Evolutionary conservation across 1,284 basidiomycete genomes (phyloP).

Genomic region (Ceratobasidium papillatum): DNA sequence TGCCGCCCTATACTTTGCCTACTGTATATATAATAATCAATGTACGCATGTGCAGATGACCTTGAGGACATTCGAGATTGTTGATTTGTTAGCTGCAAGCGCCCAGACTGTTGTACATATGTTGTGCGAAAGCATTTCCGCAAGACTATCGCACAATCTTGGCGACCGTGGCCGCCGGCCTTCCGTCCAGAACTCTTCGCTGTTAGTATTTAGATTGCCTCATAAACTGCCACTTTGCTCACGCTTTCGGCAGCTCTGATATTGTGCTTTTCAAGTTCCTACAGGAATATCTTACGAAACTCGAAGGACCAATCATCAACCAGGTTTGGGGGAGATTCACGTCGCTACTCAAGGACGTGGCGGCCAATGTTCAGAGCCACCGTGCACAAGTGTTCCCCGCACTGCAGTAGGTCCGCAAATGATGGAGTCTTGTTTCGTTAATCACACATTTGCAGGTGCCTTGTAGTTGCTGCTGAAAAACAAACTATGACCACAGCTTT

Average conservation of each 20-base stretch:
- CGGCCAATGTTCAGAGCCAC: constrained; percentile 67
- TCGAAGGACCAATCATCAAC: constrained; percentile 89
- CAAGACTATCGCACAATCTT: constrained; percentile 65
- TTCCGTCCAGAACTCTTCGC: constrained; percentile 65
- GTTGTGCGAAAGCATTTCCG: constrained; percentile 83
- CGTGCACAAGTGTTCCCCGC: constrained; percentile 76
- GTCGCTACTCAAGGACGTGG: constrained; percentile 81
- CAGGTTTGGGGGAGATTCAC: constrained; percentile 91
- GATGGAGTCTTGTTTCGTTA: not conserved
- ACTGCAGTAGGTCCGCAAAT: constrained; percentile 64
- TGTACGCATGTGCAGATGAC: constrained; percentile 44
- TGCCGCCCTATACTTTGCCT: constrained; percentile 1
- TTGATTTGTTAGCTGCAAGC: constrained; percentile 84
- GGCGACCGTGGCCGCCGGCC: constrained; percentile 52
- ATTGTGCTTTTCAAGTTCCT: constrained; percentile 81
- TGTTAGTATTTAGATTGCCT: constrained; percentile 60
- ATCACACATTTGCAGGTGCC: constrained; percentile 64
- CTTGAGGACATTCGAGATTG: constrained; percentile 75
- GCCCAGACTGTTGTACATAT: constrained; percentile 90
- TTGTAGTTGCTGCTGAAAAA: constrained; percentile 83
- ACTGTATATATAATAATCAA: constrained; percentile 36
- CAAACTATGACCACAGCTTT: constrained; percentile 87
- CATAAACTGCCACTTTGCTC: not conserved
- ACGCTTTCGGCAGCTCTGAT: constrained; percentile 63
- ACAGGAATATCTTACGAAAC: constrained; percentile 82